Evolutionary conservation across 768 basidiomycete genomes (phyloP).

Genomic region (Cystobasidium tubakii): DNA sequence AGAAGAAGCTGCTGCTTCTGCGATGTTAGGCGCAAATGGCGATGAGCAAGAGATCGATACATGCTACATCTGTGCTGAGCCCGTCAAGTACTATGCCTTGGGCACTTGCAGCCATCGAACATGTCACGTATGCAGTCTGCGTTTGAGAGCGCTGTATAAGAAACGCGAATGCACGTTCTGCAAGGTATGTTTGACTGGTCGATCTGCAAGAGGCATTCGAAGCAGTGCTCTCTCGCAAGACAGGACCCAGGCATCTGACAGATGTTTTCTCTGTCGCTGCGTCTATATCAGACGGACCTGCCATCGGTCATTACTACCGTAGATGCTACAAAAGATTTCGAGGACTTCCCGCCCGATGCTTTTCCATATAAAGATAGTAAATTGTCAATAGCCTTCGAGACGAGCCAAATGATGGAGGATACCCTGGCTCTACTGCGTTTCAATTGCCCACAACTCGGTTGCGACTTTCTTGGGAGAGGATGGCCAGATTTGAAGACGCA

Average conservation of each 20-base stretch:
- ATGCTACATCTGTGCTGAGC: slow-evolving; percentile 94
- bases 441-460: slow-evolving; percentile 79
- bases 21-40: neutral
- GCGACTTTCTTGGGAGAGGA: slow-evolving; percentile 73
- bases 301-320: slow-evolving; percentile 43
- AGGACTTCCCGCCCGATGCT: slow-evolving; percentile 37
- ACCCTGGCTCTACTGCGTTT: slow-evolving; percentile 82
- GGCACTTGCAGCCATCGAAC: slow-evolving; percentile 89
- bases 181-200: slow-evolving; percentile 59
- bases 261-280: too few species aligned
- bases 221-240: too few species aligned
- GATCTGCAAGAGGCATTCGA: slow-evolving; percentile 28
- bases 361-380: slow-evolving; percentile 44
- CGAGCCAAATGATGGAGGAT: slow-evolving; percentile 88
- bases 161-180: slow-evolving; percentile 91
- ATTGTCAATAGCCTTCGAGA: slow-evolving; percentile 78
- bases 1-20: slow-evolving; percentile 8
- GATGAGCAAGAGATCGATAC: slow-evolving; percentile 38
- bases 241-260: too few species aligned
- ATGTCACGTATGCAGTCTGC: slow-evolving; percentile 86
- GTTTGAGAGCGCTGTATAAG: slow-evolving; percentile 86
- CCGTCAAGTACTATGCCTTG: slow-evolving; percentile 79
- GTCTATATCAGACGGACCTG: slow-evolving; percentile 37
- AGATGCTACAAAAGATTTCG: slow-evolving; percentile 44
- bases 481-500: slow-evolving; percentile 89